A percentile compares a stretch with the other conserved stretches of the same genome.
These are phyloP conservation scores for Lentinula sp. DNA, from an alignment of 768 basidiomycete genomes.

Conservation along the genomic window DNA sequence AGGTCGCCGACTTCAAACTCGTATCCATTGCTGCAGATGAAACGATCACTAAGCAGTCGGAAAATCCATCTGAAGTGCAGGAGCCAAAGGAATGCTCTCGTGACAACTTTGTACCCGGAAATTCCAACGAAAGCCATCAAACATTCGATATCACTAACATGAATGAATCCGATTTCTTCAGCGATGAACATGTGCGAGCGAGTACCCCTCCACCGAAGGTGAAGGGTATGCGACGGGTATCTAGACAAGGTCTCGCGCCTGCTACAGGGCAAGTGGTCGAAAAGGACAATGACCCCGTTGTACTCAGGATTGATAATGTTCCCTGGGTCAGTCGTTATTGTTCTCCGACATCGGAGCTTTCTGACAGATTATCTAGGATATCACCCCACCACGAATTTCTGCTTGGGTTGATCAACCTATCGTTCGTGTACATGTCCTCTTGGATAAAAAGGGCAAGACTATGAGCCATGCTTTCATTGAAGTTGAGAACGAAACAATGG, in stretches of 20 bases:
- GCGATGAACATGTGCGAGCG: conserved; percentile 26
- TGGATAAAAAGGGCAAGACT: conserved; percentile 80
- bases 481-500: conserved; percentile 52
- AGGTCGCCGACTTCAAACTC: conserved; percentile 66
- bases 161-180: conserved; percentile 32
- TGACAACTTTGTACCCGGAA: neutral
- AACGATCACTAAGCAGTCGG: neutral
- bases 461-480: conserved; percentile 82
- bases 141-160: conserved; percentile 18
- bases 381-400: conserved; percentile 68
- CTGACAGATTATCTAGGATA: conserved; percentile 46
- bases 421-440: conserved; percentile 69
- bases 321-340: conserved; percentile 61
- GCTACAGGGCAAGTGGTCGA: conserved; percentile 11
- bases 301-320: conserved; percentile 82
- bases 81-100: neutral
- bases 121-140: neutral
- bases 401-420: conserved; percentile 68
- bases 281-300: conserved; percentile 38
- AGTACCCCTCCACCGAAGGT: conserved; percentile 30
- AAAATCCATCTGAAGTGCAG: neutral
- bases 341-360: neutral
- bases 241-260: neutral
- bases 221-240: neutral
- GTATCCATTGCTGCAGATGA: conserved; percentile 15